Conservation (phyloP, 2,329 filamentous ascomycete species). For the Colletotrichum orbiculare region DNA sequence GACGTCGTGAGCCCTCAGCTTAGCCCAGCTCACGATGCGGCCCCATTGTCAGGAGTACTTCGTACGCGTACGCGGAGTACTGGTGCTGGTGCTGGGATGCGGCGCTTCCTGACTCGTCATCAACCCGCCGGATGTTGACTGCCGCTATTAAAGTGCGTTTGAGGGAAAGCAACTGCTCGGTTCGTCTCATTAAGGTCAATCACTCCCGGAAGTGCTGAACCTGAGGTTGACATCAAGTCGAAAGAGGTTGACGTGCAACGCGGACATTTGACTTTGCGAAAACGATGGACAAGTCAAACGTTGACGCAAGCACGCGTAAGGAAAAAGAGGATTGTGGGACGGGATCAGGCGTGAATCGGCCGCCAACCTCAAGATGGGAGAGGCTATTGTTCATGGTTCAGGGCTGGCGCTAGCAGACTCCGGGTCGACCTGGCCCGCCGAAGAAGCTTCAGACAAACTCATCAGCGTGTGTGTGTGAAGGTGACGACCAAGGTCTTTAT, state of each 20-base stretch:
- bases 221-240: conserved; percentile 3
- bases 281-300: conserved; percentile 27
- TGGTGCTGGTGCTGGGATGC: conserved; percentile 2
- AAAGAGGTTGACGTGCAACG: background rate
- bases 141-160: conserved; percentile 10
- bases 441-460: conserved; percentile 10
- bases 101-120: conserved; percentile 25
- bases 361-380: conserved; percentile 18
- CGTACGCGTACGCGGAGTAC: background rate
- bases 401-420: conserved; percentile 24
- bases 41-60: background rate
- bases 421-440: conserved; percentile 22
- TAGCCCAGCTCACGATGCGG: background rate
- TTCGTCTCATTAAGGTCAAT: conserved; percentile 35
- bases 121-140: conserved; percentile 19
- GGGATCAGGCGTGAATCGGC: conserved; percentile 25
- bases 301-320: conserved; percentile 33
- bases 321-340: conserved; percentile 10
- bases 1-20: background rate
- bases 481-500: background rate
- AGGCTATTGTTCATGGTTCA: conserved; percentile 23
- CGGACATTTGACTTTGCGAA: conserved; percentile 28
- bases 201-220: background rate
- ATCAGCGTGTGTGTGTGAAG: background rate
- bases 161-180: conserved; percentile 14